These are phyloP conservation scores for Aspergillus proliferans DNA, from an alignment of 2,329 filamentous ascomycete species.

Conservation along the genomic window DNA sequence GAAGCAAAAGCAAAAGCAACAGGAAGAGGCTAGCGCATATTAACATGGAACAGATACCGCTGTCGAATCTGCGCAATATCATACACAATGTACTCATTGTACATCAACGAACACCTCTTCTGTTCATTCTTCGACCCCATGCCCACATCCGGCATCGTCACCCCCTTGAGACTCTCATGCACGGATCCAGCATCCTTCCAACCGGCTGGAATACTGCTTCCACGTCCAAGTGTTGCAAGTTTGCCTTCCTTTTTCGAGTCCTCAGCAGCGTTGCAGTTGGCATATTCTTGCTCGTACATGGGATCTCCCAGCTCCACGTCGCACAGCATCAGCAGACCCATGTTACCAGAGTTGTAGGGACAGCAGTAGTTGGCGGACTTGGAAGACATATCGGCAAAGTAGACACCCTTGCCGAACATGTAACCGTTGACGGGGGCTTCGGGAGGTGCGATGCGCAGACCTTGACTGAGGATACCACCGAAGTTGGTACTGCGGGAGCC, in stretches of 20 bases:
- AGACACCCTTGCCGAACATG: slow-evolving; percentile 89
- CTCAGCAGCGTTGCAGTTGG: slow-evolving; percentile 59
- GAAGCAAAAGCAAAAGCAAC: neutral
- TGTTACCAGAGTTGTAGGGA: slow-evolving; percentile 55
- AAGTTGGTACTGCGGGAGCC: slow-evolving; percentile 79
- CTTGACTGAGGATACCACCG: slow-evolving; percentile 79
- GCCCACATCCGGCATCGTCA: slow-evolving; percentile 51
- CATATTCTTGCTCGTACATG: slow-evolving; percentile 56
- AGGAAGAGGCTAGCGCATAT: slow-evolving; percentile 24
- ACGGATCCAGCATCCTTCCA: slow-evolving; percentile 73
- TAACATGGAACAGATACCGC: slow-evolving; percentile 39
- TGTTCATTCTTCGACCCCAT: neutral
- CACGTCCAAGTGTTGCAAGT: slow-evolving; percentile 65
- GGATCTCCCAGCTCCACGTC: slow-evolving; percentile 76
- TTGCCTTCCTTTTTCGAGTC: slow-evolving; percentile 55
- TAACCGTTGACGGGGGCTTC: slow-evolving; percentile 72
- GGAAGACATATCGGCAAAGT: slow-evolving; percentile 76
- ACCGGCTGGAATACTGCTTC: slow-evolving; percentile 54
- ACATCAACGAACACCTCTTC: slow-evolving; percentile 11
- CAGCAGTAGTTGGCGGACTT: slow-evolving; percentile 78
- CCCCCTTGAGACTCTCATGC: slow-evolving; percentile 58
- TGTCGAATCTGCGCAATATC: slow-evolving; percentile 44
- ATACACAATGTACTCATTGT: slow-evolving; percentile 47
- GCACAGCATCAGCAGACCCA: slow-evolving; percentile 72
- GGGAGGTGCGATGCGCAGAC: slow-evolving; percentile 75